A percentile compares a stretch with the other conserved stretches of the same genome.
These are phyloP conservation scores for Saturnispora halmiae DNA, from an alignment of 805 yeast species.

Conservation along the genomic window DNA sequence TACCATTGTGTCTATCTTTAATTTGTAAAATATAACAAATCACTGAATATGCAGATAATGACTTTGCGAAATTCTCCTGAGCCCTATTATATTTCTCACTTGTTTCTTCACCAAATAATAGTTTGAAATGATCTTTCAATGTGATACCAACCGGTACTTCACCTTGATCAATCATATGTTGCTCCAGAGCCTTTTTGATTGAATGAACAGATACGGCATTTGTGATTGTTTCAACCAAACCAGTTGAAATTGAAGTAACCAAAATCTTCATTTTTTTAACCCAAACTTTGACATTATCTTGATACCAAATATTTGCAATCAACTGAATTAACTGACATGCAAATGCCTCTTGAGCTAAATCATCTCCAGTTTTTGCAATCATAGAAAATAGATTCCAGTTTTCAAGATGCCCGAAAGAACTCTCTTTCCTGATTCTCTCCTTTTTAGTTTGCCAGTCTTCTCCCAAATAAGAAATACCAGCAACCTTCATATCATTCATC, in stretches of 20 bases:
- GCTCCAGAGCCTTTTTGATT: constrained; percentile 84
- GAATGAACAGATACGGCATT: constrained; percentile 92
- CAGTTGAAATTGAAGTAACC: constrained; percentile 83
- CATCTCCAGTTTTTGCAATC: constrained; percentile 94
- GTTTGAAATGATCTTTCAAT: constrained; percentile 66
- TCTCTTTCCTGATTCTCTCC: constrained; percentile 66
- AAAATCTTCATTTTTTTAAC: constrained; percentile 88
- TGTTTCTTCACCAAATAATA: constrained; percentile 60
- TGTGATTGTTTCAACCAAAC: constrained; percentile 91
- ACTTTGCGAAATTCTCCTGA: constrained; percentile 73
- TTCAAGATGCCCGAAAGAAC: constrained; percentile 75
- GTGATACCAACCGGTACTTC: constrained; percentile 66
- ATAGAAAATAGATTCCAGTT: constrained; percentile 96
- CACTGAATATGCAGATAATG: constrained; percentile 87
- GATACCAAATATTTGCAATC: constrained; percentile 77
- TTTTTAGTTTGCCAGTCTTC: constrained; percentile 90
- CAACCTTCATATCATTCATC: constrained; percentile 85
- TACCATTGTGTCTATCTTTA: constrained; percentile 95
- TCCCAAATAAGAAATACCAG: constrained; percentile 66
- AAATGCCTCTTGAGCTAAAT: constrained; percentile 92
- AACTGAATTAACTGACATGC: constrained; percentile 91
- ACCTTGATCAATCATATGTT: constrained; percentile 55
- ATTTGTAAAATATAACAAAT: constrained; percentile 85
- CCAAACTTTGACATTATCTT: constrained; percentile 68
- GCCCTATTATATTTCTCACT: constrained; percentile 57